Evolutionary conservation across 2,329 filamentous ascomycete species (phyloP).

Genomic region (Samsoniella hepiali): DNA sequence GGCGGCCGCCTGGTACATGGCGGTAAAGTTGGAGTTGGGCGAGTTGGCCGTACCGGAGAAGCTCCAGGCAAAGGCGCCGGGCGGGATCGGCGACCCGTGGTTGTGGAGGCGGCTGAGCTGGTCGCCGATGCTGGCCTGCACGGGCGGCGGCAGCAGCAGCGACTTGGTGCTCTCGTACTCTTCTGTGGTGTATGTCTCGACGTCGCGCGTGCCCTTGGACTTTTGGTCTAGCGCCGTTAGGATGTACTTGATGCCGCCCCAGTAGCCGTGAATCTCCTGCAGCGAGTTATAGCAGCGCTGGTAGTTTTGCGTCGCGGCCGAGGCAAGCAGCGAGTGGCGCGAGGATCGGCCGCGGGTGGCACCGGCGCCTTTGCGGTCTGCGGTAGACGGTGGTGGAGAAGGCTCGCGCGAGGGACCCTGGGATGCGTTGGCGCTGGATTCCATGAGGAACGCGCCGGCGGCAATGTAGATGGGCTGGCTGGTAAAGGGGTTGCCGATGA

Average conservation of each 20-base stretch:
- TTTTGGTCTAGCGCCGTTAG: conserved; percentile 83
- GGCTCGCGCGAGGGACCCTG: conserved; percentile 55
- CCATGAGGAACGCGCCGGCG: conserved; percentile 82
- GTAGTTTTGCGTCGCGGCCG: conserved; percentile 82
- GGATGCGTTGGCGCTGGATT: conserved; percentile 69
- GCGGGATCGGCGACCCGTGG: conserved; percentile 47
- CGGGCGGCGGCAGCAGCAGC: conserved; percentile 37
- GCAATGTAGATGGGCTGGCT: conserved; percentile 91
- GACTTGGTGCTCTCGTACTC: conserved; percentile 72
- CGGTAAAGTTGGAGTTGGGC: conserved; percentile 75
- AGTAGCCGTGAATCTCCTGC: conserved; percentile 76
- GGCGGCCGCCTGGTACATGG: conserved; percentile 63
- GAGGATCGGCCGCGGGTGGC: conserved; percentile 39
- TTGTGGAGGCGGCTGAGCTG: conserved; percentile 45
- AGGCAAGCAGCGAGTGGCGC: conserved; percentile 74
- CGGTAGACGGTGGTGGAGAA: conserved; percentile 41
- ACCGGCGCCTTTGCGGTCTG: conserved; percentile 16
- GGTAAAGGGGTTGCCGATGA: conserved; percentile 84
- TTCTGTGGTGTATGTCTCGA: conserved; percentile 62
- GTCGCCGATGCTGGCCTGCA: conserved; percentile 32
- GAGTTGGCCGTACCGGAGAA: conserved; percentile 86
- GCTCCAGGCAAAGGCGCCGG: conserved; percentile 70
- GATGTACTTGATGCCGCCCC: conserved; percentile 85
- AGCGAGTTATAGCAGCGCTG: conserved; percentile 82
- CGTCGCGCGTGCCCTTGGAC: conserved; percentile 81